These are phyloP conservation scores for Hymenoscyphus fraxineus DNA, from an alignment of 2,329 filamentous ascomycete genomes.

Conservation along the genomic window DNA sequence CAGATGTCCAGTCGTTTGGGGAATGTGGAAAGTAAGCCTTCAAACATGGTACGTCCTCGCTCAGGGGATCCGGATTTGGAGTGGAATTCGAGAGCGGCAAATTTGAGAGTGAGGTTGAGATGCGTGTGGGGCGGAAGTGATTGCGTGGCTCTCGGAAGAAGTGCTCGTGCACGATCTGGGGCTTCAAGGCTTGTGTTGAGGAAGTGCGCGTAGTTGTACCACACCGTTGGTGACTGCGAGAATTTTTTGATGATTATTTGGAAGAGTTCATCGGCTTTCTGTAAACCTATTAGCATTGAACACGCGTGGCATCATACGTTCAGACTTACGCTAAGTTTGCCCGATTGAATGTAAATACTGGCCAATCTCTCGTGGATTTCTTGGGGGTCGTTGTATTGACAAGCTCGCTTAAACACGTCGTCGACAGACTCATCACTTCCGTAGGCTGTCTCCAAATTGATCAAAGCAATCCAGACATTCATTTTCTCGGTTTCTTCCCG, in stretches of 20 bases:
- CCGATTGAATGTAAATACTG: slow-evolving; percentile 91
- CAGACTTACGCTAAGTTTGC: slow-evolving; percentile 70
- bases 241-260: slow-evolving; percentile 85
- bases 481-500: slow-evolving; percentile 89
- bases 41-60: slow-evolving; percentile 90
- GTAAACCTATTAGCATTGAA: slow-evolving; percentile 31
- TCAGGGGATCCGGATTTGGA: slow-evolving; percentile 79
- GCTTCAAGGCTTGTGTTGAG: slow-evolving; percentile 70
- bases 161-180: slow-evolving; percentile 69
- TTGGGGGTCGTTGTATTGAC: slow-evolving; percentile 87
- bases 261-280: slow-evolving; percentile 89
- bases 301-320: not conserved
- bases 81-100: slow-evolving; percentile 88
- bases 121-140: slow-evolving; percentile 65
- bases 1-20: slow-evolving; percentile 89
- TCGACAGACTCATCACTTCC: slow-evolving; percentile 79
- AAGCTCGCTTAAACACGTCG: slow-evolving; percentile 84
- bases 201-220: slow-evolving; percentile 94
- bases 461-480: slow-evolving; percentile 89
- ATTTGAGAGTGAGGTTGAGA: slow-evolving; percentile 75
- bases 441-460: slow-evolving; percentile 92
- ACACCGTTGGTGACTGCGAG: slow-evolving; percentile 72
- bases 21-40: slow-evolving; percentile 77
- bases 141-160: slow-evolving; percentile 81
- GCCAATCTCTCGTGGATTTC: slow-evolving; percentile 86